These are phyloP conservation scores for Globisporangium orthogonon DNA, from an alignment of 352 stramenopile genomes.

Conservation along the genomic window DNA sequence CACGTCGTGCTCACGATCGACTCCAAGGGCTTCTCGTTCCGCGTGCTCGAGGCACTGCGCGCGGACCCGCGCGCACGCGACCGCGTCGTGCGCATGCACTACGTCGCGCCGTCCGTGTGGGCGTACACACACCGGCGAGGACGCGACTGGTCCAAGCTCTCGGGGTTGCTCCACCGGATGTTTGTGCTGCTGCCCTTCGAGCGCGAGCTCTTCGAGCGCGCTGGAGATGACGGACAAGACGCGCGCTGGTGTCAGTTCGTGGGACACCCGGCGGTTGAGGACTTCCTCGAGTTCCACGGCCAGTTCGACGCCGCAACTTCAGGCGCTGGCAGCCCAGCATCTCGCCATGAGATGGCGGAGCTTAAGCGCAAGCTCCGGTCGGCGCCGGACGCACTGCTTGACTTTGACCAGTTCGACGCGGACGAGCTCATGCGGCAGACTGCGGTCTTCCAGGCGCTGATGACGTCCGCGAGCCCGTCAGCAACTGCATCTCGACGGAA, in stretches of 20 bases:
- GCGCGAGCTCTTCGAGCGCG: constrained; percentile 31
- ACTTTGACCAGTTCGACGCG: constrained; percentile 17
- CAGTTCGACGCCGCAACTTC: constrained; percentile 13
- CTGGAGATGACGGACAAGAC: neutral
- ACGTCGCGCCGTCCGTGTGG: constrained; percentile 74
- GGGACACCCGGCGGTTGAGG: constrained; percentile 60
- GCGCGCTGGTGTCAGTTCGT: constrained; percentile 50
- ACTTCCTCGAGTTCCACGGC: constrained; percentile 46
- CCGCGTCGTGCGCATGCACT: constrained; percentile 49
- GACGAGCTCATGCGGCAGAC: constrained; percentile 9
- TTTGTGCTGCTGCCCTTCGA: constrained; percentile 74
- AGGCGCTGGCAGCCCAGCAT: neutral
- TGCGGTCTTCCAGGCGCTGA: constrained; percentile 18
- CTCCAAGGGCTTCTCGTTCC: constrained; percentile 74
- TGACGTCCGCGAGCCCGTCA: neutral
- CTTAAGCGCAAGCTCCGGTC: neutral
- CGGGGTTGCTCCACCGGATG: constrained; percentile 46
- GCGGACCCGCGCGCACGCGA: constrained; percentile 10
- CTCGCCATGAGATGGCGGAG: neutral
- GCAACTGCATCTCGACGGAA: constrained; percentile 10
- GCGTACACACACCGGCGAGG: constrained; percentile 54
- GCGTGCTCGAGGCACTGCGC: constrained; percentile 42
- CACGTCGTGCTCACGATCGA: constrained; percentile 74
- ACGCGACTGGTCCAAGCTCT: constrained; percentile 27
- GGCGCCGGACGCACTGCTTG: constrained; percentile 20